Evolutionary conservation across 768 basidiomycete genomes (phyloP), one percentile per base, ranked within the genome.

Genomic region (Trametes sanguinea): DNA sequence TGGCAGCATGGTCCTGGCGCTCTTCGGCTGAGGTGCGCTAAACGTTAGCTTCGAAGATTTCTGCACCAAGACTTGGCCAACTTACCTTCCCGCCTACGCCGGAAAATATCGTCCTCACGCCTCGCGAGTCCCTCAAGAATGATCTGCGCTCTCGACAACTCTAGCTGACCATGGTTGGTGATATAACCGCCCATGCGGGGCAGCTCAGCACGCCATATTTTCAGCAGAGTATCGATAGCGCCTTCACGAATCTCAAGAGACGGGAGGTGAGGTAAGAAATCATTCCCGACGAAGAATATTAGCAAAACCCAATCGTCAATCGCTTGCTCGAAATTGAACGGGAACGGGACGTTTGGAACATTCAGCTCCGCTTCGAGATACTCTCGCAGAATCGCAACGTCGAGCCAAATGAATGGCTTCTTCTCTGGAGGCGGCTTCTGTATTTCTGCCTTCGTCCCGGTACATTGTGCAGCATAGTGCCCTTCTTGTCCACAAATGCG

Each of bases 221-320:
- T 89, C 73, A 99, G 78, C 63, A 99, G 79, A 60, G 92, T 97
- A 80, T 98, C 97, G 80, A 99, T 98, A 33, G 96, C 97, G 64
- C 97, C 97, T 80, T 99, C 96, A 70, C 97, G 86, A 73, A 99
- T 99, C 81, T 99, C 97, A 82, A 99, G 85, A 61, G 91, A 94
- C 29, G 97, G 97, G 60, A 99, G 83, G 79, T 99, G 97, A 22
- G 97, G 97, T 69, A 99, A 83, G 84, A 99, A 95, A 81, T 98
- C 94, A 80, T 99, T 99, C 68, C 97, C 97, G 74, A 99, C 97
- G 77, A 99, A 98, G 87, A 99, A 99, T 68, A 98, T 98, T 71
- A 99, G 85, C 72, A 99, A 87, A 68, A 99, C 94, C 97, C 97
- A 99, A 76, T 99, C 97, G 83, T 99, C 97, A 76, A 99, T 92